Evolutionary conservation across 1,139 yeast species (phyloP).

Genomic region (Geotrichum reessii): DNA sequence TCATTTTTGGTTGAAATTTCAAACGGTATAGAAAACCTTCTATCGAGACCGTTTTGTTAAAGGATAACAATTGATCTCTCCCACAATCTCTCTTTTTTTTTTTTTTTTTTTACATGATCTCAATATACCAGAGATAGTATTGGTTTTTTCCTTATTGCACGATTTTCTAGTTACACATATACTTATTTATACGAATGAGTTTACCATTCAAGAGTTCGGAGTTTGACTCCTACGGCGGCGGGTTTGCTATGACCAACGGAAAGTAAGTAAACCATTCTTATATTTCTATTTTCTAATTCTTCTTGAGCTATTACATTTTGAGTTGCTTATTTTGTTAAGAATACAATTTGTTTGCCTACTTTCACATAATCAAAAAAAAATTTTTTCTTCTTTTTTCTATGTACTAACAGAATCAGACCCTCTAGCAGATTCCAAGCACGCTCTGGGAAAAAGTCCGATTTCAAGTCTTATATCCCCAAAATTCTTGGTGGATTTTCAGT

Average conservation of each 20-base stretch:
- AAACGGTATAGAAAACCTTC: neutral
- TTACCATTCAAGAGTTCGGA: slow-evolving; percentile 30
- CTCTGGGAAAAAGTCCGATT: neutral
- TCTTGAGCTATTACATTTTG: neutral
- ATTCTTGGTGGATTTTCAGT: neutral
- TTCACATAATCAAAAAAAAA: too few species aligned
- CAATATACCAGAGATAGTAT: neutral
- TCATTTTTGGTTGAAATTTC: neutral
- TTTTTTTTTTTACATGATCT: neutral
- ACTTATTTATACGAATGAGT: slow-evolving; percentile 23
- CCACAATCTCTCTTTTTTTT: neutral
- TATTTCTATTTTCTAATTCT: neutral
- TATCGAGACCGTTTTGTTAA: neutral
- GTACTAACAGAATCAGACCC: slow-evolving; percentile 1
- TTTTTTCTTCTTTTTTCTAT: neutral
- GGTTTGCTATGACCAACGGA: slow-evolving; percentile 8
- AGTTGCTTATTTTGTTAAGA: too few species aligned
- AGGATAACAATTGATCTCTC: neutral
- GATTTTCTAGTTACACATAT: neutral
- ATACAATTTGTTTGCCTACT: neutral
- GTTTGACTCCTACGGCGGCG: slow-evolving; percentile 23
- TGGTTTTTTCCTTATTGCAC: neutral
- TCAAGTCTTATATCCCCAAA: slow-evolving; percentile 2
- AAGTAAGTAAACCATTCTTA: slow-evolving; percentile 9
- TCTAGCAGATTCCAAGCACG: slow-evolving; percentile 11